Base-by-base conservation (phyloP, 2,329 filamentous ascomycete species). In the Leptographium wingfieldii region DNA sequence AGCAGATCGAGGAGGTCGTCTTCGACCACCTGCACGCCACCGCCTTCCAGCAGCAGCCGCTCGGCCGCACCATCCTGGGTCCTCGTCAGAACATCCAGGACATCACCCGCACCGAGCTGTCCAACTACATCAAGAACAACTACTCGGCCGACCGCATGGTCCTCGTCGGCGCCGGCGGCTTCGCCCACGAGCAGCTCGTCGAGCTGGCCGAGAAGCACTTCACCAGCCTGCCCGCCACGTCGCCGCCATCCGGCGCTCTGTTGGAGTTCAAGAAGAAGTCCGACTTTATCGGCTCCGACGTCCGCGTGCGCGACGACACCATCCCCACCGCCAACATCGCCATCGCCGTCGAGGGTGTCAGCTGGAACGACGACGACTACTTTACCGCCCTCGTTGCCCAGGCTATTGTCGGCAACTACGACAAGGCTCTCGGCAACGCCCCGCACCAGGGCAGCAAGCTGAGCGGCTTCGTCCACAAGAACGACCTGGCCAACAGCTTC, bases 111-210 rank as follows among this genome's bases (percentile, higher is more conserved):
- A 84, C 90, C 69, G 92, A 99, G 76, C 83, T 99, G 68, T 79
- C 81, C 74, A 88, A 88, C 80, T 99, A 99, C 80, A 97, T 99
- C 83, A 96, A 95, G 83, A 94, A 84, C 79, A 99, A 99, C 85
- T 99, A 99, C 83, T 96, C 92, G 61, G 92, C 94, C 66, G 94
- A 99, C 79, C 92, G 95, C 75, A 99, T 99, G 92, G 92, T 99
- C 66, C 87, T 99, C 55, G 94, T 96, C 68, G 92, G 92, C 73
- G 87, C 94, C 66, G 94, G 94, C 75, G 94, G 94, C 69, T 81
- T 99, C 66, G 90, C 92, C 66, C 94, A 99, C 77, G 83, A 92
- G 73, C 82, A 96, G 79, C 86, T 99, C 63, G 94, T 99, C 69
- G 87, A 92, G 72, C 86, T 99, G 66, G 94, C 94, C 67, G 92